A percentile compares a stretch with the other conserved stretches of the same genome.
Evolutionary conservation across 2,329 filamentous ascomycete genomes (phyloP).

Genomic region (Cladosporium sphaerospermum): DNA sequence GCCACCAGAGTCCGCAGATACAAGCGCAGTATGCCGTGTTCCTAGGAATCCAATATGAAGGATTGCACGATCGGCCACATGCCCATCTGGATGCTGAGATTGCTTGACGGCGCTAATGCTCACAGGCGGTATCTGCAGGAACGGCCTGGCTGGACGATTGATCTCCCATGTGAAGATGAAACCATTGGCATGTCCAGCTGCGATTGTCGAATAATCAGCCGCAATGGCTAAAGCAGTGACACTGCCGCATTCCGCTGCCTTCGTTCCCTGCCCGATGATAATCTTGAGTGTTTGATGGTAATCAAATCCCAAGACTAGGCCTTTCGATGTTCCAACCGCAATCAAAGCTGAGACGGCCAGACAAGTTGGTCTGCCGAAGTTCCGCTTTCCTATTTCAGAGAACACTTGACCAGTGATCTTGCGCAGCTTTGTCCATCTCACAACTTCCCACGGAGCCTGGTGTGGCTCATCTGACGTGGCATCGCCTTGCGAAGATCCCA

Average conservation of each 20-base stretch:
- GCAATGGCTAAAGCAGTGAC: constrained; percentile 85
- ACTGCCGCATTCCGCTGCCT: constrained; percentile 84
- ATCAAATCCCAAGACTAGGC: constrained; percentile 91
- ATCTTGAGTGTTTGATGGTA: constrained; percentile 93
- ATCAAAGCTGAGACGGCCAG: constrained; percentile 82
- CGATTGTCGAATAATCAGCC: constrained; percentile 87
- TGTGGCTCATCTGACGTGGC: constrained; percentile 39
- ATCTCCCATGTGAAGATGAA: constrained; percentile 98
- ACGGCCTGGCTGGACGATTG: constrained; percentile 71
- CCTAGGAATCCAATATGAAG: constrained; percentile 93
- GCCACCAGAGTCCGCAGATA: constrained; percentile 87
- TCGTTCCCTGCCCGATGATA: constrained; percentile 88
- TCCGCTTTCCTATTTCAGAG: constrained; percentile 84
- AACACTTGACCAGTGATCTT: constrained; percentile 87
- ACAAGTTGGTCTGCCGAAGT: constrained; percentile 87
- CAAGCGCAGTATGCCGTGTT: constrained; percentile 85
- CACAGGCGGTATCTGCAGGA: constrained; percentile 77
- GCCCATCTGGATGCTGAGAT: constrained; percentile 68
- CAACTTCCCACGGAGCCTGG: constrained; percentile 89
- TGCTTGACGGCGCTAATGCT: constrained; percentile 56
- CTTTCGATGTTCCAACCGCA: constrained; percentile 86
- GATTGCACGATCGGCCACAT: constrained; percentile 69
- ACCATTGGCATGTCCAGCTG: constrained; percentile 81
- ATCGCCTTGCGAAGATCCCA: constrained; percentile 61
- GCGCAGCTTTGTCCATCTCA: constrained; percentile 88